Base-by-base conservation (phyloP, 2,329 filamentous ascomycete species). In the Camillea tinctor region DNA sequence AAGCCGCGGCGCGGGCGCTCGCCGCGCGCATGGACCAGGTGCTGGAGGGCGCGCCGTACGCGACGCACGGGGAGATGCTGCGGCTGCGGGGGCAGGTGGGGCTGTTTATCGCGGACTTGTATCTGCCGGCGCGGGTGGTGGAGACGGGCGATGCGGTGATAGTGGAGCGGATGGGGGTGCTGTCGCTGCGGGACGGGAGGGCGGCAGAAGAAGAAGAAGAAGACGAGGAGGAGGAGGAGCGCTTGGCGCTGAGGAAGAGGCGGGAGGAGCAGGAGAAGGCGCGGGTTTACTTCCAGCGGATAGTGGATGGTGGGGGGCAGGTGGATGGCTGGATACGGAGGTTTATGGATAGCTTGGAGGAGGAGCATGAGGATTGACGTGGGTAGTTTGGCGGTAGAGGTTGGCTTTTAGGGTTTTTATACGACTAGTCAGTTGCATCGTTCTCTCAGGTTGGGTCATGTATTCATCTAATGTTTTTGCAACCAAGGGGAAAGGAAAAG, bases 21-120 rank as follows among this genome's bases (percentile, higher is more conserved):
- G 86, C 87, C 3, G 76, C 79, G 5, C 83, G 87, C 24, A 87
- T 97, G 80, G 91, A 96, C 69, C 81, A 84, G 51, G 69, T 92
- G 24, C 84, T 96, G 74, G 80, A 84, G 50, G 87, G 84, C 40
- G 81, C 86, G 22, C 92, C 92, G 0, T 96, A 88, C 70, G 86
- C 87, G 26, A 86, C 87, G 59, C 88, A 87, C 66, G 74, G 79
- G 4, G 84, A 88, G 61, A 77, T 97, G 61, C 77, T 93, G 52
- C 80, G 88, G 53, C 77, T 96, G 22, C 82, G 91, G 55, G 92
- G 84, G 8, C 91, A 92, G 83, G 76, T 93, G 5, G 85, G 86
- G 0, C 77, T 95, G 17, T 96, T 91, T 81, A 79, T 92, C 17
- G 89, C 83, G 6, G 91, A 96, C 72, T 75, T 97, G 44, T 72